These are phyloP conservation scores for Macrolepiota albuminosa DNA, from an alignment of 768 basidiomycete species.

Conservation along the genomic window DNA sequence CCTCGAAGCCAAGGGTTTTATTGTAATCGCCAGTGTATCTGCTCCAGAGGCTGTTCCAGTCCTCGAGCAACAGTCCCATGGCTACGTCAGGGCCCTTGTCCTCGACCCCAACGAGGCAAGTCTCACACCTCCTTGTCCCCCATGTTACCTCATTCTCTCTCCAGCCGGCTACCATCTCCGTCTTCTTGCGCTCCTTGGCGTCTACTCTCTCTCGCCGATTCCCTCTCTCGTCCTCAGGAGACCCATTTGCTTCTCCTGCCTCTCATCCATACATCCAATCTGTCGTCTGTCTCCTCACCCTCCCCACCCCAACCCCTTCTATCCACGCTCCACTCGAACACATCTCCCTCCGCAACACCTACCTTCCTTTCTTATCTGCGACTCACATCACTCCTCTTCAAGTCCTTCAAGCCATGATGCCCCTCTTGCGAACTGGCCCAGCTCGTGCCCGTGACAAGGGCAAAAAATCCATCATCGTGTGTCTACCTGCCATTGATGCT, in stretches of 20 bases:
- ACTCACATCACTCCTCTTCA: slow-evolving; percentile 77
- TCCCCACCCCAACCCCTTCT: slow-evolving; percentile 35
- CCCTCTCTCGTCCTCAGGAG: slow-evolving; percentile 73
- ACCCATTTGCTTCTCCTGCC: slow-evolving; percentile 68
- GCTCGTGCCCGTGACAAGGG: slow-evolving; percentile 47
- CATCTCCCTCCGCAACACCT: slow-evolving; percentile 54
- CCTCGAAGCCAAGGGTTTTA: slow-evolving; percentile 75
- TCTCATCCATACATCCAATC: slow-evolving; percentile 71
- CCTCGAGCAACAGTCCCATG: slow-evolving; percentile 63
- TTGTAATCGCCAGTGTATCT: slow-evolving; percentile 77
- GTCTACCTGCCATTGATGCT: slow-evolving; percentile 68
- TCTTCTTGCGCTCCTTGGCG: slow-evolving; percentile 77
- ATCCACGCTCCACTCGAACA: slow-evolving; percentile 65
- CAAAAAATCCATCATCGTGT: slow-evolving; percentile 63
- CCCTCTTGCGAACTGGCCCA: slow-evolving; percentile 67
- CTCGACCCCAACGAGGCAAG: slow-evolving; percentile 75
- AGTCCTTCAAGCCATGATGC: slow-evolving; percentile 71
- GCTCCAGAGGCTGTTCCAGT: slow-evolving; percentile 58
- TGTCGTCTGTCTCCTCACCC: slow-evolving; percentile 69
- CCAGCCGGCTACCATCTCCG: slow-evolving; percentile 66
- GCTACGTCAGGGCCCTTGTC: slow-evolving; percentile 77
- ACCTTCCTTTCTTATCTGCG: slow-evolving; percentile 66
- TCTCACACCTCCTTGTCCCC: background rate
- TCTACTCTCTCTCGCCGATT: slow-evolving; percentile 80
- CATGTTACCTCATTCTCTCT: background rate